Evolutionary conservation across 2,329 filamentous ascomycete genomes (phyloP).

Genomic region (Fusarium pininemorale): DNA sequence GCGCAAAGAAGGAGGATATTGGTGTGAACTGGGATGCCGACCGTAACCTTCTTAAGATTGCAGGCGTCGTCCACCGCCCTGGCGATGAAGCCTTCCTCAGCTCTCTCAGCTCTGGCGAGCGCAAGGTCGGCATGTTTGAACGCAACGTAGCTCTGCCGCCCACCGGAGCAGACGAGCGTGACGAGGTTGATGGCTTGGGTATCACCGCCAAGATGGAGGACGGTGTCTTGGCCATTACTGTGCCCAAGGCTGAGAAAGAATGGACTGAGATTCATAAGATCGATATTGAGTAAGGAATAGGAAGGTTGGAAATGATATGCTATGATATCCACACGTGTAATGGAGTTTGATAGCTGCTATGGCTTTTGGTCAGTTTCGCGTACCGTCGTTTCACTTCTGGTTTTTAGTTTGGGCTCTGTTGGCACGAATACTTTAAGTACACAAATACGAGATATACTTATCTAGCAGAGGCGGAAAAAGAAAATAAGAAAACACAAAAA

Average conservation of each 20-base stretch:
- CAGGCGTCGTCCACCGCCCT: slow-evolving; percentile 77
- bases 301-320: not conserved
- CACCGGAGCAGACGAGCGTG: slow-evolving; percentile 53
- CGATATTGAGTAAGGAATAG: slow-evolving; percentile 60
- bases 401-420: not conserved
- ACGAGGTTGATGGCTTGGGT: slow-evolving; percentile 70
- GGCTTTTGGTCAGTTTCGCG: not conserved
- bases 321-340: slow-evolving; percentile 19
- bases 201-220: slow-evolving; percentile 83
- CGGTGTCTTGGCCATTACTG: slow-evolving; percentile 78
- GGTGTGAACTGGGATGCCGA: slow-evolving; percentile 80
- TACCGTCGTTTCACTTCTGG: not conserved
- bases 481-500: not conserved
- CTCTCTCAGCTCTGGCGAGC: slow-evolving; percentile 70
- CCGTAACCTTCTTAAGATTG: slow-evolving; percentile 70
- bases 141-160: slow-evolving; percentile 71
- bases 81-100: slow-evolving; percentile 75
- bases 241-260: slow-evolving; percentile 76
- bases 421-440: not conserved
- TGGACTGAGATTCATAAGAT: slow-evolving; percentile 71
- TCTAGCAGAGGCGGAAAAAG: not conserved
- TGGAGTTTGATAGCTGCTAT: slow-evolving; percentile 22
- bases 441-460: not conserved
- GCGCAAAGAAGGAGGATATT: slow-evolving; percentile 81
- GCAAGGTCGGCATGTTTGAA: slow-evolving; percentile 79